phyloP scores from a whole-genome alignment of 768 basidiomycete genomes.

The Naganishia onofrii region DNA sequence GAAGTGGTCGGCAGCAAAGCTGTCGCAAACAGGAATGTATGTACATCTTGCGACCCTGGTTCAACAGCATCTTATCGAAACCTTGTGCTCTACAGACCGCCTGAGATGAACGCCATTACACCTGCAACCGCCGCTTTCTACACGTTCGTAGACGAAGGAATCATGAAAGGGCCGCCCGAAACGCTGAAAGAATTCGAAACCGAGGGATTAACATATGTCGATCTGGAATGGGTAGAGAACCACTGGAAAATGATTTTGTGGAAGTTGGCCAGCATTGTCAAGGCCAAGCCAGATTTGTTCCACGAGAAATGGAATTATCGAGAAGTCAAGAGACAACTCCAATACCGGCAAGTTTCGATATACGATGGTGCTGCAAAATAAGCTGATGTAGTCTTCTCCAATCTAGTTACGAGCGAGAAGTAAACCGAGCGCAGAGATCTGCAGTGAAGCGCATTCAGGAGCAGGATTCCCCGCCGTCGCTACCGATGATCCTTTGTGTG shows the following conservation, averaged over 20 bases:
- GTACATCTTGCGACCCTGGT: neutral
- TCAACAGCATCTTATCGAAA: slow-evolving; percentile 32
- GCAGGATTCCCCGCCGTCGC: slow-evolving; percentile 72
- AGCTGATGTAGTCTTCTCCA: neutral
- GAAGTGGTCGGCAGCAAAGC: neutral
- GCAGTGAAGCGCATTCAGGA: slow-evolving; percentile 75
- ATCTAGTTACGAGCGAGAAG: slow-evolving; percentile 80
- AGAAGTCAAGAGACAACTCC: slow-evolving; percentile 75
- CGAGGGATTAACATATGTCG: slow-evolving; percentile 62
- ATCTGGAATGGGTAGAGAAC: slow-evolving; percentile 80
- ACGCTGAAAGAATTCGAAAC: slow-evolving; percentile 36
- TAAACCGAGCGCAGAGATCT: slow-evolving; percentile 73
- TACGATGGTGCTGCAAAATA: neutral
- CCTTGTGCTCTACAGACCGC: slow-evolving; percentile 34
- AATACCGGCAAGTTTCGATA: slow-evolving; percentile 66
- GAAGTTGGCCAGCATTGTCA: slow-evolving; percentile 86
- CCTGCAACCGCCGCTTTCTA: slow-evolving; percentile 37
- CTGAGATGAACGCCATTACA: slow-evolving; percentile 39
- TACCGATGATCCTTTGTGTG: slow-evolving; percentile 81
- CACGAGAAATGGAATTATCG: slow-evolving; percentile 75
- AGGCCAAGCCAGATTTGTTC: slow-evolving; percentile 64
- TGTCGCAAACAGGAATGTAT: slow-evolving; percentile 4
- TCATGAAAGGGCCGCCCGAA: slow-evolving; percentile 29
- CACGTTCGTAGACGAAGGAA: slow-evolving; percentile 34
- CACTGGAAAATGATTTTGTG: slow-evolving; percentile 88